phyloP scores from a whole-genome alignment of 2,329 filamentous ascomycete genomes.

The Alternaria infectoria region DNA sequence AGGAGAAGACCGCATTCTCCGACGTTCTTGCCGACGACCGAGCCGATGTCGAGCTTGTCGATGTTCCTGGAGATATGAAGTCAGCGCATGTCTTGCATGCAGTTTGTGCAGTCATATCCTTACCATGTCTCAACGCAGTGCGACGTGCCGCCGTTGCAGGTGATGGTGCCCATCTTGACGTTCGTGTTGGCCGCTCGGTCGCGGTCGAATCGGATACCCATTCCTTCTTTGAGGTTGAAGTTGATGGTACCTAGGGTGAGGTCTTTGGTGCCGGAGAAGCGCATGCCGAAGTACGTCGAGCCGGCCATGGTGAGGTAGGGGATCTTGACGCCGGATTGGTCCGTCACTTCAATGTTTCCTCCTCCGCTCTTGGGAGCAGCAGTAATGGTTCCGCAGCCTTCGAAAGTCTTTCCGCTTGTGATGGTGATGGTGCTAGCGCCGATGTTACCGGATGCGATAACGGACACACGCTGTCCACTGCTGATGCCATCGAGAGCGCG shows the following conservation, averaged over 20 bases:
- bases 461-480: constrained; percentile 60
- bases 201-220: constrained; percentile 65
- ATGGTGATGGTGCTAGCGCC: constrained; percentile 61
- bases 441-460: constrained; percentile 63
- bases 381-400: constrained; percentile 65
- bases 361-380: constrained; percentile 51
- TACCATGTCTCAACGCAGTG: constrained; percentile 64
- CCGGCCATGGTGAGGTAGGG: constrained; percentile 65
- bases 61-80: constrained; percentile 55
- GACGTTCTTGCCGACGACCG: constrained; percentile 61
- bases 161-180: constrained; percentile 61
- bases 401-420: constrained; percentile 62
- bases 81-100: not conserved
- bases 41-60: constrained; percentile 59
- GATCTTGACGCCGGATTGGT: constrained; percentile 59
- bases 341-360: constrained; percentile 62
- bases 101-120: not conserved
- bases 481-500: constrained; percentile 60
- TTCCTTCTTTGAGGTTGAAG: constrained; percentile 61
- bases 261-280: constrained; percentile 60
- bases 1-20: constrained; percentile 65
- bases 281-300: constrained; percentile 63
- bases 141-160: constrained; percentile 60
- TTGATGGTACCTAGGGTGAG: constrained; percentile 60
- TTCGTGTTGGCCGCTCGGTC: constrained; percentile 60